These are phyloP conservation scores for Dissophora ornata DNA, from an alignment of 192 early-diverging fungal genomes.

Conservation along the genomic window DNA sequence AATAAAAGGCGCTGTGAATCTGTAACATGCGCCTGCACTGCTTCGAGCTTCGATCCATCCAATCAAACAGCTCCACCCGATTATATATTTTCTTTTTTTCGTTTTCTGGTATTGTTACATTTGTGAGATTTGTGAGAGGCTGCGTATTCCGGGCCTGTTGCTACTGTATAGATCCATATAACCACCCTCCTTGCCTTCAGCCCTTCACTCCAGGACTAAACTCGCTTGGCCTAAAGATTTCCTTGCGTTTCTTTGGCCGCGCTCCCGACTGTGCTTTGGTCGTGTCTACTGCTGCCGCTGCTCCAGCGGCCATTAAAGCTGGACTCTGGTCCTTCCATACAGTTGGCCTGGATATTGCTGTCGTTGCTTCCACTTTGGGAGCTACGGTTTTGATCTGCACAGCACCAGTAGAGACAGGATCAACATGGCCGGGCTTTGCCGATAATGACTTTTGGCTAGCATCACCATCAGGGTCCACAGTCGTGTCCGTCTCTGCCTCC, in stretches of 20 bases:
- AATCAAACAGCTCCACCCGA: no score
- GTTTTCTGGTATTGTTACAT: no score
- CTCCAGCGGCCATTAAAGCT: not conserved
- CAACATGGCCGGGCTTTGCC: no score
- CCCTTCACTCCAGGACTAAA: constrained; percentile 16
- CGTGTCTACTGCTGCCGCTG: not conserved
- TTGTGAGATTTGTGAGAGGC: no score
- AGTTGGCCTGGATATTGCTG: not conserved
- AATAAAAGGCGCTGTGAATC: no score
- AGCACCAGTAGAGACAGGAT: no score
- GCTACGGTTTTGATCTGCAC: not conserved
- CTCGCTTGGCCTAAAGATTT: constrained; percentile 36
- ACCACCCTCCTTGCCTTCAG: not conserved
- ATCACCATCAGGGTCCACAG: constrained; percentile 45
- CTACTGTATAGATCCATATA: not conserved
- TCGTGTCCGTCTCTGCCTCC: constrained; percentile 44
- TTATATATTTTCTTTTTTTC: no score
- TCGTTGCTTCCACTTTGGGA: not conserved
- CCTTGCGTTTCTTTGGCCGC: constrained; percentile 36
- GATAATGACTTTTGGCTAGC: constrained; percentile 17
- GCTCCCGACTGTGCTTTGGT: not conserved
- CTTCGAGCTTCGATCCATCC: no score
- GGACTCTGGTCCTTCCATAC: constrained; percentile 15
- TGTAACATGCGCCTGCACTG: no score
- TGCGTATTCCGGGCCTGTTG: no score